phyloP scores from a whole-genome alignment of 2,329 filamentous ascomycete species.

The Fusarium sp. region DNA sequence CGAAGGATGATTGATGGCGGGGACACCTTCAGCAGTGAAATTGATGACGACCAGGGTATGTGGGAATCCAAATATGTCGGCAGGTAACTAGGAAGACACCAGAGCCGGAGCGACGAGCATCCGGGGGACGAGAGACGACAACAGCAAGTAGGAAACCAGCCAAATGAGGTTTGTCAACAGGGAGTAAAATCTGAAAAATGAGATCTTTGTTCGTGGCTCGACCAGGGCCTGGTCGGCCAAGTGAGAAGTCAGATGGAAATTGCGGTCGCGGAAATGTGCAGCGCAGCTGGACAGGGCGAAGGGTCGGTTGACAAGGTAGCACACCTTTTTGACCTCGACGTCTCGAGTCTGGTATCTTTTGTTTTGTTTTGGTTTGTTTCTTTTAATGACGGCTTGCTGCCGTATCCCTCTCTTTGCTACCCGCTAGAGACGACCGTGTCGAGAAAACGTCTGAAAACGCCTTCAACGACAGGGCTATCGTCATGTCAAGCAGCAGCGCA shows the following conservation, averaged over 20 bases:
- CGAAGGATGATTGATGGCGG: conserved; percentile 4
- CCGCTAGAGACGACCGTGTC: conserved; percentile 8
- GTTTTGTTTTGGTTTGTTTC: background rate
- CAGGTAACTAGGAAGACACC: conserved; percentile 5
- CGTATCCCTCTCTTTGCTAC: background rate
- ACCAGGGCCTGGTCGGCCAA: conserved; percentile 16
- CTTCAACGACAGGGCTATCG: conserved; percentile 15
- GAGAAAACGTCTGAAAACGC: conserved; percentile 7
- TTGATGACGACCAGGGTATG: conserved; percentile 16
- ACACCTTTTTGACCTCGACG: conserved; percentile 16
- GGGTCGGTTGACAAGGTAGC: conserved; percentile 18
- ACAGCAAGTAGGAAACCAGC: conserved; percentile 11
- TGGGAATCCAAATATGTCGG: conserved; percentile 13
- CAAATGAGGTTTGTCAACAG: conserved; percentile 25
- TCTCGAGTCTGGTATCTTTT: conserved; percentile 7
- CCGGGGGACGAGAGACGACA: conserved; percentile 16
- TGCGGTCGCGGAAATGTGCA: conserved; percentile 29
- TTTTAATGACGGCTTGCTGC: background rate
- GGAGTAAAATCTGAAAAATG: conserved; percentile 36
- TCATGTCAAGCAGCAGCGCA: conserved; percentile 9
- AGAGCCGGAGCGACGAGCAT: conserved; percentile 27
- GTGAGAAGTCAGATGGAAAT: conserved; percentile 22
- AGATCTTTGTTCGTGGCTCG: conserved; percentile 24
- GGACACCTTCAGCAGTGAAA: background rate
- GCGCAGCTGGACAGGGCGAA: conserved; percentile 22